Percentiles rank a stretch among this genome's conserved stretches.
phyloP scores from a whole-genome alignment of 345 rosid genomes.

The Alliaria petiolata region DNA sequence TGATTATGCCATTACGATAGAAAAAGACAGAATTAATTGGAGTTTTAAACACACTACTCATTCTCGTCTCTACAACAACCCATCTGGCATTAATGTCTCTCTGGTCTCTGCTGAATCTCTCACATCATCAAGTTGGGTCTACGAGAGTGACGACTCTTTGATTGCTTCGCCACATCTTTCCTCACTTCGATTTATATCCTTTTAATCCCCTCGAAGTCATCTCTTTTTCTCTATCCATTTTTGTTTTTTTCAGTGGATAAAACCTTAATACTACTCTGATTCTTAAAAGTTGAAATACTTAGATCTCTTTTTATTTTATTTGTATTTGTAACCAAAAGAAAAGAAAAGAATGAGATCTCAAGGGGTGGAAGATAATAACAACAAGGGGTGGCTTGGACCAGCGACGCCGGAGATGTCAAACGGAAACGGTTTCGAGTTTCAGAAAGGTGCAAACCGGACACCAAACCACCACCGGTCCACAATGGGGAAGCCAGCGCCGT shows the following conservation, averaged over 20 bases:
- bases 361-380: conserved; percentile 19
- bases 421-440: conserved; percentile 59
- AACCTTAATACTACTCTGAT: background rate
- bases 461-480: conserved; percentile 65
- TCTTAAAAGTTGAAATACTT: background rate
- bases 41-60: conserved; percentile 20
- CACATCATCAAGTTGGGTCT: conserved; percentile 26
- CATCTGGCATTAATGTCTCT: conserved; percentile 25
- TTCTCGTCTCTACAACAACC: conserved; percentile 27
- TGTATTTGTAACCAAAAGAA: too few species aligned
- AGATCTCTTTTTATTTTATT: background rate
- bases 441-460: conserved; percentile 51
- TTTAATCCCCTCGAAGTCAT: conserved; percentile 3
- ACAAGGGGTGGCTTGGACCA: conserved; percentile 26
- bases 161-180: conserved; percentile 23
- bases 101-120: conserved; percentile 20
- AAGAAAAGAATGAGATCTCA: conserved; percentile 45
- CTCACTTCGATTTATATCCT: conserved; percentile 10
- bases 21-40: background rate
- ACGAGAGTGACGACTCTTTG: conserved; percentile 39
- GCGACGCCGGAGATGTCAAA: conserved; percentile 37
- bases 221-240: conserved; percentile 10
- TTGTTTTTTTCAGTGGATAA: background rate
- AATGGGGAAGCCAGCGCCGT: conserved; percentile 84
- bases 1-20: conserved; percentile 1